Conservation (phyloP, 1,284 basidiomycete species). For the Vanrija pseudolonga region DNA sequence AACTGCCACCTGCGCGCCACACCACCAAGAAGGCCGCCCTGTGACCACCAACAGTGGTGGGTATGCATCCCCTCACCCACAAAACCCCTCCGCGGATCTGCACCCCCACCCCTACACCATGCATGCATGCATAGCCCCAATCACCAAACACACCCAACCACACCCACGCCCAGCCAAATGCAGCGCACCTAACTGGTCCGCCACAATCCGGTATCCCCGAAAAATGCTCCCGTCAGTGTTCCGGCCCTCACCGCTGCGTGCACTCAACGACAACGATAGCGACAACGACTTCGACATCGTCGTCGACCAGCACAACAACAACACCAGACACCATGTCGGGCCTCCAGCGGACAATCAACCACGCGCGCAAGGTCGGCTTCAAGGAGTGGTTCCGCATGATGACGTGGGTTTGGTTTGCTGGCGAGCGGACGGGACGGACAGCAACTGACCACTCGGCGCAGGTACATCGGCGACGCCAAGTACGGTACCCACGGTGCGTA, state of each 20-base stretch:
- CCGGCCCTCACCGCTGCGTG: not conserved
- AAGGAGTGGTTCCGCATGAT: constrained; percentile 76
- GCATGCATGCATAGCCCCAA: no score
- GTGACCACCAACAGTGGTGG: no score
- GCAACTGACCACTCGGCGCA: constrained; percentile 55
- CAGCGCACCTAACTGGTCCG: not conserved
- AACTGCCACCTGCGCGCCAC: no score
- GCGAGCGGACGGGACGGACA: not conserved
- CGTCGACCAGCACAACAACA: not conserved
- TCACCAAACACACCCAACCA: no score
- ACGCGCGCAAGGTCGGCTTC: constrained; percentile 67
- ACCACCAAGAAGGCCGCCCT: no score
- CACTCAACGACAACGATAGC: not conserved
- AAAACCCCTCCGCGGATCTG: no score
- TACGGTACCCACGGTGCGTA: constrained; percentile 58
- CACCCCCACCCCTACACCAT: no score
- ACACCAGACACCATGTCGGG: constrained; percentile 58
- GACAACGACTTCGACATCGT: not conserved
- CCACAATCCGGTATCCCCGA: not conserved
- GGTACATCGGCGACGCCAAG: constrained; percentile 87
- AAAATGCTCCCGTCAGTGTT: not conserved
- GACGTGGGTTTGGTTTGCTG: constrained; percentile 33
- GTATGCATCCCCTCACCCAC: no score
- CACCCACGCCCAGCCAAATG: no score
- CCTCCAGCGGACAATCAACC: constrained; percentile 68